These are phyloP conservation scores for Lipomyces anomalus DNA, from an alignment of 805 yeast species.

Conservation along the genomic window DNA sequence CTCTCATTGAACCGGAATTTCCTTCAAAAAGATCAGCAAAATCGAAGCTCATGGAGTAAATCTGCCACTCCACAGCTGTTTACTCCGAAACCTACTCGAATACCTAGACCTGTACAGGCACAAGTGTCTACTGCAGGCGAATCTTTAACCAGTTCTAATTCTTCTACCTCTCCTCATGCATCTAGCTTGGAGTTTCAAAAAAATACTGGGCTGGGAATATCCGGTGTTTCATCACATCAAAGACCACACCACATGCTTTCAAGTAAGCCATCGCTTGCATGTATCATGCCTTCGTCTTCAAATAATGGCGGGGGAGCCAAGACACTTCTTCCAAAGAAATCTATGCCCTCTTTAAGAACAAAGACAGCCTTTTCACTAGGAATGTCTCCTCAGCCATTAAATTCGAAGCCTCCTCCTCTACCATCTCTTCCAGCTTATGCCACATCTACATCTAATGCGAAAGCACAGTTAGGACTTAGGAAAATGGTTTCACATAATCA, in stretches of 20 bases:
- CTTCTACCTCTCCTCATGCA: neutral
- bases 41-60: neutral
- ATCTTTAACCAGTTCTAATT: neutral
- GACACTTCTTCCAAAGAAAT: slow-evolving; percentile 19
- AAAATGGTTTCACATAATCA: neutral
- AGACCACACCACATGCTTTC: slow-evolving; percentile 14
- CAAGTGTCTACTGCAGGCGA: neutral
- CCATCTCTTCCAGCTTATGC: neutral
- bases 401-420: neutral
- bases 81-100: slow-evolving; percentile 17
- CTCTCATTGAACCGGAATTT: neutral
- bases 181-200: neutral
- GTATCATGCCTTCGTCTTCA: slow-evolving; percentile 3
- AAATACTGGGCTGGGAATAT: neutral
- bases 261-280: slow-evolving; percentile 18
- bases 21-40: too few relatives aligned
- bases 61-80: neutral
- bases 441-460: neutral
- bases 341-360: slow-evolving; percentile 22
- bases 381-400: neutral
- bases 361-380: slow-evolving; percentile 1
- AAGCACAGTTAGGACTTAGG: neutral
- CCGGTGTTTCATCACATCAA: neutral
- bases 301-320: slow-evolving; percentile 4
- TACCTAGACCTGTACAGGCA: slow-evolving; percentile 22